phyloP scores from a whole-genome alignment of 164 flowering plant genomes.

The Taxillus chinensis region DNA sequence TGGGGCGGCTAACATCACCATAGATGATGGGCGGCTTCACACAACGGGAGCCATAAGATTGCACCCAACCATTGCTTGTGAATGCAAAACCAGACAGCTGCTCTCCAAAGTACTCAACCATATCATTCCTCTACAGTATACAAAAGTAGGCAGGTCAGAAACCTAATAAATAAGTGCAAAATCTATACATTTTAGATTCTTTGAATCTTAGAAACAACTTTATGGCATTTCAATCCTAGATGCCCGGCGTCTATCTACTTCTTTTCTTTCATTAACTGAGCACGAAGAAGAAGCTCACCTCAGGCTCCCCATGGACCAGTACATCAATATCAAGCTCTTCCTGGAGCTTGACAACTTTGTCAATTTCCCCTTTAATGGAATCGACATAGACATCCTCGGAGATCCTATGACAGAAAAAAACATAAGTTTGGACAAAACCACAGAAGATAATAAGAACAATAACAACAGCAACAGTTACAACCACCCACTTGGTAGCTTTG shows the following conservation, averaged over 20 bases:
- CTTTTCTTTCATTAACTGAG: too few species aligned
- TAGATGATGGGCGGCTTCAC: constrained; percentile 77
- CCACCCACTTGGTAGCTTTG: constrained; percentile 50
- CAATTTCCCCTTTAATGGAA: constrained; percentile 51
- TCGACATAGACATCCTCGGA: constrained; percentile 17
- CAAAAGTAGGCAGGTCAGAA: neutral
- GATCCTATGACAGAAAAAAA: neutral
- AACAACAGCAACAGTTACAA: too few species aligned
- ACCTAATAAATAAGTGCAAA: neutral
- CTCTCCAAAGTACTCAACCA: constrained; percentile 77
- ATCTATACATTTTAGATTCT: too few species aligned
- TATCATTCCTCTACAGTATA: constrained; percentile 46
- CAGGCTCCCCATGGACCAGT: constrained; percentile 72
- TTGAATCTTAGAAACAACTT: too few species aligned
- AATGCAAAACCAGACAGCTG: constrained; percentile 65
- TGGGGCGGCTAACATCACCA: constrained; percentile 77
- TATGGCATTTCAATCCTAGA: too few species aligned
- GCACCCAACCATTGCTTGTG: constrained; percentile 70
- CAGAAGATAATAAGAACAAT: too few species aligned
- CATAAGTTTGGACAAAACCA: too few species aligned
- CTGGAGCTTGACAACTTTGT: constrained; percentile 53
- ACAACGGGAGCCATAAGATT: constrained; percentile 73
- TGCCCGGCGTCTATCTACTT: too few species aligned
- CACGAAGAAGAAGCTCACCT: constrained; percentile 24
- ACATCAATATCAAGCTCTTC: constrained; percentile 76